A percentile compares a stretch with the other conserved stretches of the same genome.
These are phyloP conservation scores for Knoxia roxburghii DNA, from an alignment of 257 asterid species.

Conservation along the genomic window DNA sequence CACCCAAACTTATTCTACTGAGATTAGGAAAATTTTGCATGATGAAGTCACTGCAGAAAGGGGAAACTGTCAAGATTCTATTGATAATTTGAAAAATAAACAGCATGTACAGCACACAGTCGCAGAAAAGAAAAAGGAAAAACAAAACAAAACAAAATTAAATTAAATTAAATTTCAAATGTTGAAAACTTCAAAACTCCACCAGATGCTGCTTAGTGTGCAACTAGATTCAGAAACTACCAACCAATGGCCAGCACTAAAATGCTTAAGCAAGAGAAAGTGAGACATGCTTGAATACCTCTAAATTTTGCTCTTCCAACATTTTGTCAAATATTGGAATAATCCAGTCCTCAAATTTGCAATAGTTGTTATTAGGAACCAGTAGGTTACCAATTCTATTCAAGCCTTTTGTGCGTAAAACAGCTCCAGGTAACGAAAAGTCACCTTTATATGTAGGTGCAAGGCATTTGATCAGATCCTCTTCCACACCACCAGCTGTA, in stretches of 20 bases:
- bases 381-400: slow-evolving; percentile 88
- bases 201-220: background rate
- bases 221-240: background rate
- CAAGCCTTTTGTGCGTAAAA: slow-evolving; percentile 78
- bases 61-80: background rate
- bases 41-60: background rate
- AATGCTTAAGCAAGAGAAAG: background rate
- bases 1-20: background rate
- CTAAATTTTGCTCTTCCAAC: slow-evolving; percentile 63
- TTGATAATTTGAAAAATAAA: background rate
- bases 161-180: too few relatives aligned
- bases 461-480: slow-evolving; percentile 93
- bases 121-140: too few relatives aligned
- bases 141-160: too few relatives aligned
- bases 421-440: slow-evolving; percentile 77
- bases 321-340: slow-evolving; percentile 84
- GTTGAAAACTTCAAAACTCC: background rate
- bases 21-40: background rate
- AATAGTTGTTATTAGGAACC: slow-evolving; percentile 92
- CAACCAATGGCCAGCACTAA: background rate
- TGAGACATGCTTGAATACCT: slow-evolving; percentile 35
- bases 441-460: slow-evolving; percentile 87
- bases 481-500: slow-evolving; percentile 98
- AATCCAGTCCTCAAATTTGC: slow-evolving; percentile 96
- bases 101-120: background rate